A percentile compares a stretch with the other conserved stretches of the same genome.
Conservation (phyloP, 1,284 basidiomycete genomes). For the Vanrija pseudolonga region DNA sequence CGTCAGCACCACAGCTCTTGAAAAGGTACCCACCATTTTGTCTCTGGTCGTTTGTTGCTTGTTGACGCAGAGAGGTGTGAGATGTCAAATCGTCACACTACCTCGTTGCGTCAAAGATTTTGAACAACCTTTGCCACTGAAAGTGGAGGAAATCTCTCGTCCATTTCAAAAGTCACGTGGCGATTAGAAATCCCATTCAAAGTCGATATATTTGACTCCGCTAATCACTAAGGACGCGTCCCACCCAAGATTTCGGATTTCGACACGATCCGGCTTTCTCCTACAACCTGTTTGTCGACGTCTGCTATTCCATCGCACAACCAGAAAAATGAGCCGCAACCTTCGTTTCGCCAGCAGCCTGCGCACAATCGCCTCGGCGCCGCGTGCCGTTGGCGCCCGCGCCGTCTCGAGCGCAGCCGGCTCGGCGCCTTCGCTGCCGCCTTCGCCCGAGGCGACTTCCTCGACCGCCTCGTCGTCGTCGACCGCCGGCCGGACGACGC, state of each 20-base stretch:
- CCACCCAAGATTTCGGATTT: too few species aligned
- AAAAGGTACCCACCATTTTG: slow-evolving; percentile 13
- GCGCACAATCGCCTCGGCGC: slow-evolving; percentile 3
- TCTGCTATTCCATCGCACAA: neutral
- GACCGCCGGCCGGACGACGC: slow-evolving; percentile 56
- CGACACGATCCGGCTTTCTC: too few species aligned
- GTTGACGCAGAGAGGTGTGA: neutral
- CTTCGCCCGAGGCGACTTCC: neutral
- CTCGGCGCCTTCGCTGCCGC: neutral
- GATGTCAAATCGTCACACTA: neutral
- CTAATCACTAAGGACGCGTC: too few species aligned
- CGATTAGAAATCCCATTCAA: neutral
- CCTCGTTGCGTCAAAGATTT: neutral
- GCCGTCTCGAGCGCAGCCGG: slow-evolving; percentile 11
- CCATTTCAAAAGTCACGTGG: neutral
- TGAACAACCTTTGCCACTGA: neutral
- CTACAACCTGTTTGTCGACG: neutral
- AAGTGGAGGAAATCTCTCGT: neutral
- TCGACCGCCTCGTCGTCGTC: slow-evolving; percentile 1
- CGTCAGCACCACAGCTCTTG: neutral
- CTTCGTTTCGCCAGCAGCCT: slow-evolving; percentile 11
- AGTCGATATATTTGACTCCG: too few species aligned
- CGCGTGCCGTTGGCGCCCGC: slow-evolving; percentile 8
- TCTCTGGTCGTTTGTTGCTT: neutral
- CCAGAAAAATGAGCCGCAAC: slow-evolving; percentile 16